phyloP scores from a whole-genome alignment of 148 eudicot species.

The Arctostaphylos glauca region DNA sequence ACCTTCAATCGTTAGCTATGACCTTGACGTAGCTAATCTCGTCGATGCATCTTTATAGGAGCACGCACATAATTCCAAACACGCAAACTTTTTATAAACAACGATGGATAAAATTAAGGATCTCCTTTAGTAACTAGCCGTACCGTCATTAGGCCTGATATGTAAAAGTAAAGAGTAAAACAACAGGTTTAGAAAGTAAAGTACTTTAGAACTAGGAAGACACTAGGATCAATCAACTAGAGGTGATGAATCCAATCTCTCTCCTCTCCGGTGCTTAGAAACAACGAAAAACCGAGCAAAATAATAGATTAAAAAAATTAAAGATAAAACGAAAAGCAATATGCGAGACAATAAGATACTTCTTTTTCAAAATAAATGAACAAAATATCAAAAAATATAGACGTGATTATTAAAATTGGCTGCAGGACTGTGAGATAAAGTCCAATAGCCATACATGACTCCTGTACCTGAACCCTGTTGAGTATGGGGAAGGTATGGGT shows the following conservation, averaged over 20 bases:
- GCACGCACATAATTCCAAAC: neutral
- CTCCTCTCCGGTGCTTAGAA: neutral
- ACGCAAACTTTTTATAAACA: neutral
- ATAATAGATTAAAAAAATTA: neutral
- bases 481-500: slow-evolving; percentile 52
- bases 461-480: slow-evolving; percentile 60
- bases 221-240: neutral
- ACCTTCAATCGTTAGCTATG: neutral
- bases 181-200: neutral
- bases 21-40: neutral
- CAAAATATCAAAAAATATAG: neutral
- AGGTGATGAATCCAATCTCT: neutral
- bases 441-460: neutral
- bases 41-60: neutral
- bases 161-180: neutral
- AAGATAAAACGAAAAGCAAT: neutral
- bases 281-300: neutral
- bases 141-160: neutral
- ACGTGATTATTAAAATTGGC: neutral
- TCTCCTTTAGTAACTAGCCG: neutral
- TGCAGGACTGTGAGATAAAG: neutral
- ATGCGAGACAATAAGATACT: neutral
- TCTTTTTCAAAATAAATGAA: neutral
- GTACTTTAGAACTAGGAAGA: neutral
- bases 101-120: neutral